Conservation (phyloP, 179 eudicot genomes). For the Corrigiola litoralis region DNA sequence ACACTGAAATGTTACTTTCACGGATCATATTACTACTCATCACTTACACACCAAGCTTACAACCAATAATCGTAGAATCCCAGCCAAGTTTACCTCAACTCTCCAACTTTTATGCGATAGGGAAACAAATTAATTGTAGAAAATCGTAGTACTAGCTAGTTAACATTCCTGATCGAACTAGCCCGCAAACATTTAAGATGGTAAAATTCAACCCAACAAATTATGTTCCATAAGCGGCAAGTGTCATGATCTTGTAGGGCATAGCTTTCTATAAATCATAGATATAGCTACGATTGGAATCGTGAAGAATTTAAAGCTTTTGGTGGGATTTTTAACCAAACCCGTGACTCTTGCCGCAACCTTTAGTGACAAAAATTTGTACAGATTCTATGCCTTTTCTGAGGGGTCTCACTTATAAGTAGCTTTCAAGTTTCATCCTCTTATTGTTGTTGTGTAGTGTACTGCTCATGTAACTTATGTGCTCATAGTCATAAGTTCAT, state of each 20-base stretch:
- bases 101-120: neutral
- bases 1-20: conserved; percentile 10
- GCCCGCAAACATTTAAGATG: neutral
- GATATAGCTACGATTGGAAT: neutral
- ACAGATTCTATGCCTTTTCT: neutral
- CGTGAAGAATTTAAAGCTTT: neutral
- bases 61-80: neutral
- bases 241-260: neutral
- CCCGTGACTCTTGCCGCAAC: conserved; percentile 20
- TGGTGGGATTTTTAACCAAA: conserved; percentile 14
- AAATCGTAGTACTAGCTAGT: neutral
- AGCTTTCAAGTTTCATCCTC: neutral
- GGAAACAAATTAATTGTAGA: neutral
- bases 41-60: conserved; percentile 22
- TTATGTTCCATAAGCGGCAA: neutral
- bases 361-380: neutral
- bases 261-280: neutral
- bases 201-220: neutral
- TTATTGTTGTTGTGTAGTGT: neutral
- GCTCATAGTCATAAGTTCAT: neutral
- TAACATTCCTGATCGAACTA: neutral
- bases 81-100: conserved; percentile 16
- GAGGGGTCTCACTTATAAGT: conserved; percentile 1
- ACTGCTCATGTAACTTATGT: neutral
- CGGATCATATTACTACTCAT: conserved; percentile 10